Evolutionary conservation across 257 asterid genomes (phyloP).

Genomic region (Ehretia macrophylla): DNA sequence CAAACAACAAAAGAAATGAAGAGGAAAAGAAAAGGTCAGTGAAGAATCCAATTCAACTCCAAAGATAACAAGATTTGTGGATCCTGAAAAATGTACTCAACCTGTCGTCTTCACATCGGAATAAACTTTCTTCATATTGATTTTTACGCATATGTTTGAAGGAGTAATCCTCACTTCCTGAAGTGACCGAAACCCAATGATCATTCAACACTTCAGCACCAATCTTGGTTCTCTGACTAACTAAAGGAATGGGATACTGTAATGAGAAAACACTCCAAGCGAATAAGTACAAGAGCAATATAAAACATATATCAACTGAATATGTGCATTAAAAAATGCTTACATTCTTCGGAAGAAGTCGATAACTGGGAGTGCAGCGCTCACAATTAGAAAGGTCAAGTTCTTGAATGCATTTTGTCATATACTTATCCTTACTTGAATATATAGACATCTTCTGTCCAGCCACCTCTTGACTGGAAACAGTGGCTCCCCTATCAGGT

Average conservation of each 20-base stretch:
- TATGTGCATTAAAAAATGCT: constrained; percentile 20
- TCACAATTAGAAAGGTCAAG: constrained; percentile 89
- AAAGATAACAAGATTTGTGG: neutral
- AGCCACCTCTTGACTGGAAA: constrained; percentile 41
- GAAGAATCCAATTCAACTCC: neutral
- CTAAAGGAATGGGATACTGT: constrained; percentile 82
- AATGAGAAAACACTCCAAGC: constrained; percentile 19
- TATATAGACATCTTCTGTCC: constrained; percentile 57
- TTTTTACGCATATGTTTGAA: constrained; percentile 96
- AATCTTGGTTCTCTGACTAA: constrained; percentile 67
- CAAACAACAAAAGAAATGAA: neutral
- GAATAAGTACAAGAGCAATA: constrained; percentile 22
- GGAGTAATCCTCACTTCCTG: constrained; percentile 98
- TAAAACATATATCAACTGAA: constrained; percentile 12
- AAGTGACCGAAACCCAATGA: constrained; percentile 95
- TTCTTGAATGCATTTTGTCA: constrained; percentile 81
- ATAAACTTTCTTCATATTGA: constrained; percentile 96
- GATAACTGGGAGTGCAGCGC: constrained; percentile 90
- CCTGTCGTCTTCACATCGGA: constrained; percentile 98
- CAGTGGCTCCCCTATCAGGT: constrained; percentile 44
- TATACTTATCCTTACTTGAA: constrained; percentile 66
- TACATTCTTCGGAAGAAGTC: constrained; percentile 88
- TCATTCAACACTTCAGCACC: constrained; percentile 79
- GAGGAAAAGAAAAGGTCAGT: neutral
- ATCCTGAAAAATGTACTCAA: constrained; percentile 19